These are phyloP conservation scores for Podaxis carcinomalis DNA, from an alignment of 768 basidiomycete species.

Conservation along the genomic window DNA sequence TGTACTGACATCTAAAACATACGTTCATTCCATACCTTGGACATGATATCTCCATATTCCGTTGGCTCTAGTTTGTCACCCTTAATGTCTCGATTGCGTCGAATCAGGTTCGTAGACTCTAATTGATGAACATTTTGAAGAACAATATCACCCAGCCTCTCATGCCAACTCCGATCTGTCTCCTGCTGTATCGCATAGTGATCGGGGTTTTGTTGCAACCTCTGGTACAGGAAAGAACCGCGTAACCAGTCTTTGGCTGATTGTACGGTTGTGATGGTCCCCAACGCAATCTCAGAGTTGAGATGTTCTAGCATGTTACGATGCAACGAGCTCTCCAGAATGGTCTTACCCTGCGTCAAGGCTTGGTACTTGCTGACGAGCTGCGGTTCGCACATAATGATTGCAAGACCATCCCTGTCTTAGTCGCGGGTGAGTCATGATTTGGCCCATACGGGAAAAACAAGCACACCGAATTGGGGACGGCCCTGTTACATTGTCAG, in stretches of 20 bases:
- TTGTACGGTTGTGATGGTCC: slow-evolving; percentile 67
- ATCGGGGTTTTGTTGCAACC: slow-evolving; percentile 79
- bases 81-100: slow-evolving; percentile 30
- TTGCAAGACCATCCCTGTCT: slow-evolving; percentile 82
- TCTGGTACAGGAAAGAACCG: slow-evolving; percentile 81
- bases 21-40: slow-evolving; percentile 48
- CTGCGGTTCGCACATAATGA: slow-evolving; percentile 77
- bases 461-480: slow-evolving; percentile 75
- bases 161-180: slow-evolving; percentile 50
- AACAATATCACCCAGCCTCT: slow-evolving; percentile 71
- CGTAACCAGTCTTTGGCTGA: slow-evolving; percentile 81
- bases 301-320: slow-evolving; percentile 83
- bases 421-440: not conserved
- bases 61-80: slow-evolving; percentile 52
- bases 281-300: slow-evolving; percentile 89
- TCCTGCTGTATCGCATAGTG: slow-evolving; percentile 59
- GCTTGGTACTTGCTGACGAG: slow-evolving; percentile 69
- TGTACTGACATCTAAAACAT: not conserved
- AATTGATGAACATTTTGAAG: slow-evolving; percentile 58
- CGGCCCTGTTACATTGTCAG: slow-evolving; percentile 52
- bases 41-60: slow-evolving; percentile 83
- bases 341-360: slow-evolving; percentile 65
- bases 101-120: slow-evolving; percentile 55
- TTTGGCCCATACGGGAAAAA: not conserved
- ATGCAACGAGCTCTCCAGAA: slow-evolving; percentile 86